These are phyloP conservation scores for Ophiostoma fasciatum DNA, from an alignment of 2,329 filamentous ascomycete genomes.

Conservation along the genomic window DNA sequence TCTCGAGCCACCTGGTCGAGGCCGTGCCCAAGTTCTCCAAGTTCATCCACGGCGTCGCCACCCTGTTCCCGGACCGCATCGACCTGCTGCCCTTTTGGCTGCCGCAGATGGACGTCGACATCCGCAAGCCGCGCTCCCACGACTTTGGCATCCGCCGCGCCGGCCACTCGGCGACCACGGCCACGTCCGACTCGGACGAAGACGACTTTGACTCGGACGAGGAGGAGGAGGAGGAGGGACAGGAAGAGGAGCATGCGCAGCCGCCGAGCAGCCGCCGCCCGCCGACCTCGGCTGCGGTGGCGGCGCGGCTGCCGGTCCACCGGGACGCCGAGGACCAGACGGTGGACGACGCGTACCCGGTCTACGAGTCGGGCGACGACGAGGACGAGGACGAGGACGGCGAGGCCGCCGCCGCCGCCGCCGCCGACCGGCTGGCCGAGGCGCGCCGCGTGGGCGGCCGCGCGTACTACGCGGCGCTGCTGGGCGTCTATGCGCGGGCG, in stretches of 20 bases:
- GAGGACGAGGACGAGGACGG: slow-evolving; percentile 46
- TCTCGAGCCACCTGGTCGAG: slow-evolving; percentile 86
- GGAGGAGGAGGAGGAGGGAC: slow-evolving; percentile 39
- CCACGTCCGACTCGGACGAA: slow-evolving; percentile 62
- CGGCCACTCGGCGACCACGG: slow-evolving; percentile 60
- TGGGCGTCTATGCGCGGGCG: slow-evolving; percentile 29
- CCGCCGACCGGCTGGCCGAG: slow-evolving; percentile 42
- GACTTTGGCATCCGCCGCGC: slow-evolving; percentile 82
- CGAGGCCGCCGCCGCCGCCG: slow-evolving; percentile 18
- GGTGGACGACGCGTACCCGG: slow-evolving; percentile 58
- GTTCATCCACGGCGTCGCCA: slow-evolving; percentile 91
- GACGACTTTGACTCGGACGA: slow-evolving; percentile 48
- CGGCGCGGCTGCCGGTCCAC: slow-evolving; percentile 27
- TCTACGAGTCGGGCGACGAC: slow-evolving; percentile 86
- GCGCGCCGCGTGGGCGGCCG: slow-evolving; percentile 63
- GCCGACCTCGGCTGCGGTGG: slow-evolving; percentile 7
- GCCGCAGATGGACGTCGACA: slow-evolving; percentile 96
- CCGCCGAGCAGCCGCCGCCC: slow-evolving; percentile 18
- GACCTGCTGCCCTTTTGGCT: slow-evolving; percentile 91
- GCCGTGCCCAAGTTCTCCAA: slow-evolving; percentile 99
- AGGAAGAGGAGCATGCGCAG: slow-evolving; percentile 17
- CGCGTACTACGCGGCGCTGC: slow-evolving; percentile 53
- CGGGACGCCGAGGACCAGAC: slow-evolving; percentile 74
- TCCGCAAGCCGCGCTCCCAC: slow-evolving; percentile 79
- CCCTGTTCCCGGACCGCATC: slow-evolving; percentile 74